Evolutionary conservation across 2,329 filamentous ascomycete genomes (phyloP), one percentile per base, ranked within the genome.

Genomic region (Aaosphaeria pasadenensis): DNA sequence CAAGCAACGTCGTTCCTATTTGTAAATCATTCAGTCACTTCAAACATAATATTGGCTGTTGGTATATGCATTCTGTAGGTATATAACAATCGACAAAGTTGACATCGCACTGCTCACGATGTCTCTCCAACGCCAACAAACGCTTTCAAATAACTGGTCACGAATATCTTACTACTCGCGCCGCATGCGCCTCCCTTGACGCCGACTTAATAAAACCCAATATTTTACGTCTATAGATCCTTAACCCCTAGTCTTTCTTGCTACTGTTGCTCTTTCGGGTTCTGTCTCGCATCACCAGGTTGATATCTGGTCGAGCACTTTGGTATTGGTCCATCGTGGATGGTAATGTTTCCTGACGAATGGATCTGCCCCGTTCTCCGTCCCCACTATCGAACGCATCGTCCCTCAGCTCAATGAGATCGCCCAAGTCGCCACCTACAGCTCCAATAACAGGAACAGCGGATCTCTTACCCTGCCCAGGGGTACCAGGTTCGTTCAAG

Each of bases 361-460:
- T 53, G 24, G 49, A 50, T 45, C 63, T 56, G 24, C 66, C 66
- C 47, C 65, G 51, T 7, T 61, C 54, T 5, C 57, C 55, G 30
- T 67, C 65, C 4, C 60, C 66, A 45, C 70, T 63, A 43, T 71
- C 69, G 59, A 78, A 77, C 17, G 77, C 77, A 60, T 89, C 85
- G 17, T 70, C 66, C 46, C 83, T 78, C 51, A 91, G 74, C 65
- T 91, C 87, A 61, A 91, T 91, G 38, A 89, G 69, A 67, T 90
- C 87, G 4, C 80, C 76, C 11, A 80, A 66, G 5, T 74, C 77
- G 11, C 76, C 75, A 17, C 73, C 72, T 6, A 73, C 53, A 62
- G 63, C 58, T 65, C 76, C 59, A 17, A 69, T 63, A 57, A 57
- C 66, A 61, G 50, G 69, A 1, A 65, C 62, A 39, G 63, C 64